Conservation (phyloP, 305 asterid genomes). For the Euphrasia arctica region DNA sequence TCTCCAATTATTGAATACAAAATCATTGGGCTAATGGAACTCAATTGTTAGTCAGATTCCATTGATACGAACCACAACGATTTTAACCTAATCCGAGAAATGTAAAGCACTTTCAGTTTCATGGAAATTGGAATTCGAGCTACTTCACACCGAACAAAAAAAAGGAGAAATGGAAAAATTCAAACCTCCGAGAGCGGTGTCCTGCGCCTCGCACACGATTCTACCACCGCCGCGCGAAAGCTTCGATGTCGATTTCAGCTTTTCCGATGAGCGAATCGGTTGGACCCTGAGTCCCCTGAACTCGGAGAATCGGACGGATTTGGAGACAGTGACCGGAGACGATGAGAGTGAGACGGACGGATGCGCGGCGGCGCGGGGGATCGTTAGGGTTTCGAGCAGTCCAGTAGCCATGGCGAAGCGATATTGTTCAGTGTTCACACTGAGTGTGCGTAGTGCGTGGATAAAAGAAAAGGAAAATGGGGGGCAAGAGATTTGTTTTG, state of each 20-base stretch:
- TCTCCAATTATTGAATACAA: not conserved
- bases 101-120: not conserved
- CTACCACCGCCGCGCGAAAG: slow-evolving; percentile 37
- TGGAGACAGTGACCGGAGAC: slow-evolving; percentile 40
- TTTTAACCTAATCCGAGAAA: not conserved
- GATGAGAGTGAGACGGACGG: slow-evolving; percentile 38
- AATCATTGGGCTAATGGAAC: not conserved
- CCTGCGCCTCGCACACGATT: slow-evolving; percentile 75
- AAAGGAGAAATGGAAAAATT: not conserved
- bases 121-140: not conserved
- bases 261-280: slow-evolving; percentile 37
- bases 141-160: not conserved
- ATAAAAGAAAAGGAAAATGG: slow-evolving; percentile 22
- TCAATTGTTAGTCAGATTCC: not conserved
- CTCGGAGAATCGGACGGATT: slow-evolving; percentile 44
- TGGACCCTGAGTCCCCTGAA: slow-evolving; percentile 63
- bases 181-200: slow-evolving; percentile 59
- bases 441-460: slow-evolving; percentile 24
- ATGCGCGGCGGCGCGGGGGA: slow-evolving; percentile 63
- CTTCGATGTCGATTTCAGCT: slow-evolving; percentile 34
- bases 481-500: slow-evolving; percentile 8
- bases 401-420: slow-evolving; percentile 50
- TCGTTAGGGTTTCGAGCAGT: slow-evolving; percentile 54
- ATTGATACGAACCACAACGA: not conserved
- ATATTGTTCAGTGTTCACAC: not conserved